Evolutionary conservation across 169 alveolate genomes (phyloP).

Genomic region (Plasmodium gonderi): DNA sequence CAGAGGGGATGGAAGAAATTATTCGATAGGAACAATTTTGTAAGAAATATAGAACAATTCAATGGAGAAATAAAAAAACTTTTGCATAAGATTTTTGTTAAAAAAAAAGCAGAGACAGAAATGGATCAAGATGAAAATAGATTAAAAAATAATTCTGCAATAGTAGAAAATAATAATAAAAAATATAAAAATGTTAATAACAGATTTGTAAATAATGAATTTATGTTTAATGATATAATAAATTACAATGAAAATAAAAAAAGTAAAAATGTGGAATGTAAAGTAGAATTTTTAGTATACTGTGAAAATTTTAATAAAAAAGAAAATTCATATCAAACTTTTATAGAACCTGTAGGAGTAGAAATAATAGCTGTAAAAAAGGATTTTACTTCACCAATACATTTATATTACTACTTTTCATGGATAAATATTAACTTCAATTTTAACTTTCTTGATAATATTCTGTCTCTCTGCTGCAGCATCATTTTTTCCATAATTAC

Average conservation of each 20-base stretch:
- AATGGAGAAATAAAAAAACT: constrained; percentile 21
- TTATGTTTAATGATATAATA: constrained; percentile 19
- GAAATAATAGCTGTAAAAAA: constrained; percentile 59
- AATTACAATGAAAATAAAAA: constrained; percentile 50
- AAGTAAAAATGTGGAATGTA: constrained; percentile 49
- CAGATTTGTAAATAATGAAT: constrained; percentile 25
- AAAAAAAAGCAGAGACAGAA: constrained; percentile 19
- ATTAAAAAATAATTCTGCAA: neutral
- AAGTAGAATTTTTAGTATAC: constrained; percentile 43
- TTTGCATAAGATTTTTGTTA: constrained; percentile 14
- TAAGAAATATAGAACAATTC: constrained; percentile 32
- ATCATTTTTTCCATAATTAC: constrained; percentile 71
- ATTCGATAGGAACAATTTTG: constrained; percentile 1
- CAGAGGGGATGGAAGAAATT: neutral
- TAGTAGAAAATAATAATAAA: neutral
- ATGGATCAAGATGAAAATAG: neutral
- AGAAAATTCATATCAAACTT: constrained; percentile 68
- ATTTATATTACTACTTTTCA: constrained; percentile 60
- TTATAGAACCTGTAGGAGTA: constrained; percentile 58
- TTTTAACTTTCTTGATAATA: constrained; percentile 53
- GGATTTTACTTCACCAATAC: constrained; percentile 44
- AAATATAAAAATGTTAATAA: constrained; percentile 19
- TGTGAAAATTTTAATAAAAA: constrained; percentile 68
- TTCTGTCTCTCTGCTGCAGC: constrained; percentile 68
- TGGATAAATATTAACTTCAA: constrained; percentile 68